Evolutionary conservation across 2,329 filamentous ascomycete genomes (phyloP).

Genomic region (Trichoderma cornu-damae): DNA sequence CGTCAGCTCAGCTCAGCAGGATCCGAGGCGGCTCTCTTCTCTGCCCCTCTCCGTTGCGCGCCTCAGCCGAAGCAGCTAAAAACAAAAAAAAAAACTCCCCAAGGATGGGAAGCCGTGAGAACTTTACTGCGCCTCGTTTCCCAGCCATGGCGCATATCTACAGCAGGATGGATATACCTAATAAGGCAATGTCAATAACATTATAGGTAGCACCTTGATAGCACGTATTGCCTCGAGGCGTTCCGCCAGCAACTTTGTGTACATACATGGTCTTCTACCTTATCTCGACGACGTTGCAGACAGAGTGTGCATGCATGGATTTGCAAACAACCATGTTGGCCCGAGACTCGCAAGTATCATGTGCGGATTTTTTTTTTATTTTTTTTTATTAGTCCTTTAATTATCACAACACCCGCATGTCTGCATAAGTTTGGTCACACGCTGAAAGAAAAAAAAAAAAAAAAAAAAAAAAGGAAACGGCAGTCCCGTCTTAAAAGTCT

Average conservation of each 20-base stretch:
- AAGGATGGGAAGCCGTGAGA: neutral
- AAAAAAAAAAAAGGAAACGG: neutral
- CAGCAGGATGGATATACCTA: neutral
- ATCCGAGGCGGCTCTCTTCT: neutral
- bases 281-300: too few species aligned
- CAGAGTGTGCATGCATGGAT: too few species aligned
- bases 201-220: too few species aligned
- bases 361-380: too few species aligned
- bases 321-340: too few species aligned
- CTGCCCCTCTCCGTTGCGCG: conserved; percentile 8
- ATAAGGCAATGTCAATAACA: too few species aligned
- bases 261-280: too few species aligned
- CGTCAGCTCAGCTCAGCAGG: conserved; percentile 13
- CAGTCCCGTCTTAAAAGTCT: neutral
- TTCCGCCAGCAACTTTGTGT: too few species aligned
- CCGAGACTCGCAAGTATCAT: too few species aligned
- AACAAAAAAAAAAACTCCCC: neutral
- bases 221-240: too few species aligned
- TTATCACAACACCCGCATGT: conserved; percentile 7
- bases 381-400: neutral
- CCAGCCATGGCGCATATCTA: neutral
- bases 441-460: neutral
- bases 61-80: neutral
- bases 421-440: conserved; percentile 6
- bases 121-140: neutral